Percentiles rank a stretch among this genome's conserved stretches.
These are phyloP conservation scores for Talaromyces sp. DNA, from an alignment of 2,329 filamentous ascomycete genomes.

Conservation along the genomic window DNA sequence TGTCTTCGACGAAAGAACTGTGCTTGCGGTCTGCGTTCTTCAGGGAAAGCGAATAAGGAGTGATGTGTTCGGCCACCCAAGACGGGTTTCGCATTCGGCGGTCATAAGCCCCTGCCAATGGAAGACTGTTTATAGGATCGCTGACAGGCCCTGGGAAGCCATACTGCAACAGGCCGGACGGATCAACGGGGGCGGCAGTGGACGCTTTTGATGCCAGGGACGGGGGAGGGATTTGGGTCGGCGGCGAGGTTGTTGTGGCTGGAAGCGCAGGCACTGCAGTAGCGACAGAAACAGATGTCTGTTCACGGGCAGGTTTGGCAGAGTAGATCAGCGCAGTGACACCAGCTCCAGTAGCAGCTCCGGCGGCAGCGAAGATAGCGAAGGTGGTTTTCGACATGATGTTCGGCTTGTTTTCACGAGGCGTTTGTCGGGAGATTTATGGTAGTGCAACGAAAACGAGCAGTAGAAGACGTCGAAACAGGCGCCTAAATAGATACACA, in stretches of 20 bases:
- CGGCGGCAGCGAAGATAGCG: slow-evolving; percentile 68
- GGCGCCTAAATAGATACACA: background rate
- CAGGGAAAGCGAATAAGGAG: slow-evolving; percentile 69
- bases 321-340: slow-evolving; percentile 65
- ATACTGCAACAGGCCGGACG: slow-evolving; percentile 73
- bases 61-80: slow-evolving; percentile 97
- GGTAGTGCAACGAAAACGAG: background rate
- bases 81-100: slow-evolving; percentile 84
- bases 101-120: slow-evolving; percentile 84
- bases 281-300: slow-evolving; percentile 29
- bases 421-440: background rate
- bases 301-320: slow-evolving; percentile 51
- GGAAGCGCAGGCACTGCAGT: slow-evolving; percentile 30
- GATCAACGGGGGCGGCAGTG: slow-evolving; percentile 56
- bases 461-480: background rate
- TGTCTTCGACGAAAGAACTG: slow-evolving; percentile 78
- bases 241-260: slow-evolving; percentile 26
- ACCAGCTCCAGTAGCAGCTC: slow-evolving; percentile 71
- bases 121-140: slow-evolving; percentile 71
- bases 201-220: slow-evolving; percentile 23
- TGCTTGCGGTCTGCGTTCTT: slow-evolving; percentile 78
- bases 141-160: slow-evolving; percentile 87
- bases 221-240: slow-evolving; percentile 22
- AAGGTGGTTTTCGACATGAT: slow-evolving; percentile 75
- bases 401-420: slow-evolving; percentile 10